phyloP scores from a whole-genome alignment of 495 filamentous ascomycete species.

The Penicillium steckii region DNA sequence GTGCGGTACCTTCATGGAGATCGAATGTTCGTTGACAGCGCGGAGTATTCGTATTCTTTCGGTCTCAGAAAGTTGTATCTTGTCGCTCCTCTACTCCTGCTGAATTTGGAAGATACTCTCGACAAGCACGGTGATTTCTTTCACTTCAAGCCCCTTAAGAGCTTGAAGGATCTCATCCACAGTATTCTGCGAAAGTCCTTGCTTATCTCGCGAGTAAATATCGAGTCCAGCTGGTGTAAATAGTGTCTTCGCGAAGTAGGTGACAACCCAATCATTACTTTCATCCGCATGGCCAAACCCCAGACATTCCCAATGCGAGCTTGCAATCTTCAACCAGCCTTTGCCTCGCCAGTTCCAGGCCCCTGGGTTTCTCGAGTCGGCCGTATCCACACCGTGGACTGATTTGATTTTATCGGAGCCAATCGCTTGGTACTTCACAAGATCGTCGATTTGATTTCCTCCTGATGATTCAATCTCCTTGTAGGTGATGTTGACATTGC shows the following conservation, averaged over 20 bases:
- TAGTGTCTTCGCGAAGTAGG: conserved; percentile 70
- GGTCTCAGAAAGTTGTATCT: neutral
- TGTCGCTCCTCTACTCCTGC: conserved; percentile 8
- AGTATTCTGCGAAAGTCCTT: conserved; percentile 49
- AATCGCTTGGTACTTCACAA: conserved; percentile 60
- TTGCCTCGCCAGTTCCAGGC: conserved; percentile 73
- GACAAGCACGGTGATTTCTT: conserved; percentile 16
- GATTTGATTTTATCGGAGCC: conserved; percentile 51
- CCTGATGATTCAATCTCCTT: conserved; percentile 23
- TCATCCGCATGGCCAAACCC: conserved; percentile 59
- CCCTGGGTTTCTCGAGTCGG: conserved; percentile 33
- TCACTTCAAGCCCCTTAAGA: conserved; percentile 34
- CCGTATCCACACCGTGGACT: conserved; percentile 64
- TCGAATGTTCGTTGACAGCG: no score
- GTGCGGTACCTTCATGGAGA: no score
- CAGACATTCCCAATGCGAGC: conserved; percentile 71
- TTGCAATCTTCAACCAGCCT: conserved; percentile 62
- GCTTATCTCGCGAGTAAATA: conserved; percentile 59
- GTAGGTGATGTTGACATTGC: conserved; percentile 77
- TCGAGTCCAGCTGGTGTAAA: conserved; percentile 77
- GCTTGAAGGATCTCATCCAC: conserved; percentile 43
- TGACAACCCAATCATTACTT: conserved; percentile 62
- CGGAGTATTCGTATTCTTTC: no score
- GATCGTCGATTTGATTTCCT: conserved; percentile 56
- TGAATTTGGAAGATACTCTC: conserved; percentile 20